These are phyloP conservation scores for Penicillium corylophilum DNA, from an alignment of 2,329 filamentous ascomycete species.

Conservation along the genomic window DNA sequence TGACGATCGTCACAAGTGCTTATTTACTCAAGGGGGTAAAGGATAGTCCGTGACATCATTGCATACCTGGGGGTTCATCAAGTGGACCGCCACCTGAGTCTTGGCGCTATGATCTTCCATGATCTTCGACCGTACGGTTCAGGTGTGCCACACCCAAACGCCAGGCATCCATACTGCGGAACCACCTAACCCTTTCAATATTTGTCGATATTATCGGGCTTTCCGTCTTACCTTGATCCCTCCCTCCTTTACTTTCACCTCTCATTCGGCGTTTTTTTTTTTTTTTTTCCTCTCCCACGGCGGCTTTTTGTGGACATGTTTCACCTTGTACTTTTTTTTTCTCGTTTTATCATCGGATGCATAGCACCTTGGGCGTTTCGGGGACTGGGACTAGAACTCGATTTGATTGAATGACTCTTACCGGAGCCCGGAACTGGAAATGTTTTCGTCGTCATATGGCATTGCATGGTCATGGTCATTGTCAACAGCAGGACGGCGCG, in stretches of 20 bases:
- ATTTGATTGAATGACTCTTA: constrained; percentile 33
- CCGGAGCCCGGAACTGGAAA: constrained; percentile 32
- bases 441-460: constrained; percentile 32
- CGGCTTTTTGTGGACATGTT: constrained; percentile 20
- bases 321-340: constrained; percentile 26
- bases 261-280: constrained; percentile 20
- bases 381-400: constrained; percentile 37
- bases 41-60: constrained; percentile 31
- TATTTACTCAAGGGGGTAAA: constrained; percentile 19
- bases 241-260: constrained; percentile 6
- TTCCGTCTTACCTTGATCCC: constrained; percentile 9
- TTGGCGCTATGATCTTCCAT: constrained; percentile 19
- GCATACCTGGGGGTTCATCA: constrained; percentile 24
- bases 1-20: constrained; percentile 8
- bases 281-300: constrained; percentile 14
- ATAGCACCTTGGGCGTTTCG: constrained; percentile 40
- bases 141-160: not conserved
- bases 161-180: not conserved
- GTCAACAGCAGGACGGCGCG: constrained; percentile 30
- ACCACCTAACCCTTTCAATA: constrained; percentile 1
- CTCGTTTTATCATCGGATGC: constrained; percentile 34
- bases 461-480: constrained; percentile 29
- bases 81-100: constrained; percentile 25
- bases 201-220: constrained; percentile 18
- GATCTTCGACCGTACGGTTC: constrained; percentile 11